Base-by-base conservation (phyloP, 2,329 filamentous ascomycete genomes). In the Fusarium sp. region DNA sequence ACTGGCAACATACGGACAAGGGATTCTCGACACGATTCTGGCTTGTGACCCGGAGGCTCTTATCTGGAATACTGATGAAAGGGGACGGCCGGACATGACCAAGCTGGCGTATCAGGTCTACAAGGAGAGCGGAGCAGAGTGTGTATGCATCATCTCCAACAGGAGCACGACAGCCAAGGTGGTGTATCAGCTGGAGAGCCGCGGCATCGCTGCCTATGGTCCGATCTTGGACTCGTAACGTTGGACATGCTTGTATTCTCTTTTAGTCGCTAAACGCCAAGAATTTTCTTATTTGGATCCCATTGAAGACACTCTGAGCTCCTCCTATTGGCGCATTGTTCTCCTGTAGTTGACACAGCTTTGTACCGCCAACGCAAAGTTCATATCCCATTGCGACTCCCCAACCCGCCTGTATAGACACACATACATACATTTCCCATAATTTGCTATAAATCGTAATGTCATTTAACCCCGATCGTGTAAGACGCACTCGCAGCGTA, bases 81-180 rank as follows among this genome's bases (percentile, higher is more conserved):
- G 83, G 18, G 90, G 89, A 0, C 84, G 90, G 6, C 86, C 89
- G 3, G 87, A 93, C 50, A 76, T 86, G 50, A 80, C 82, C 14
- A 68, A 77, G 27, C 68, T 81, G 56, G 78, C 80, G 0, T 84
- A 83, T 78, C 85, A 92, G 76, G 79, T 90, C 5, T 83, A 84
- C 6, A 82, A 89, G 36, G 85, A 88, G 42, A 89, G 86, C 72
- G 82, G 84, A 10, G 80, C 90, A 0, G 91, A 93, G 83, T 92
- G 91, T 7, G 90, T 93, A 22, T 90, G 92, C 77, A 86, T 93
- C 67, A 90, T 94, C 75, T 90, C 89, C 63, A 94, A 94, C 79
- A 87, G 89, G 61, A 84, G 79, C 52, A 85, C 92, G 14, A 93
- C 91, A 16, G 85, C 85, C 68, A 87, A 87, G 81, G 85, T 93